Evolutionary conservation across 306 rosid genomes (phyloP).

Genomic region (Castanea mollissima): DNA sequence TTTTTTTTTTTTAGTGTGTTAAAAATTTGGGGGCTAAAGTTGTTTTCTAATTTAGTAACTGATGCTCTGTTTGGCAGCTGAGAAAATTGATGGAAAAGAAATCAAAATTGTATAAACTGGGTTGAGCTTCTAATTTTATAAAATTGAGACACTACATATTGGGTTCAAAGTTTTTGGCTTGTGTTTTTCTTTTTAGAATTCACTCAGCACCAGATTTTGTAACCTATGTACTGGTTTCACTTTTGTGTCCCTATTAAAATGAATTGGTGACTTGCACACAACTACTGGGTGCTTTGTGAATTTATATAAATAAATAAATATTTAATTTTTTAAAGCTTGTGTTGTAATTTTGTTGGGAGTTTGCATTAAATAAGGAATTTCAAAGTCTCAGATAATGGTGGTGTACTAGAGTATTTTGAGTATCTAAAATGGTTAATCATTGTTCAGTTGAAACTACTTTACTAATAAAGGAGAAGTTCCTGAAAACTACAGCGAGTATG

Average conservation of each 20-base stretch:
- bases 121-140: background rate
- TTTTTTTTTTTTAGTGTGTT: background rate
- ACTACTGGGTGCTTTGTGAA: no score
- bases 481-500: no score
- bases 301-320: no score
- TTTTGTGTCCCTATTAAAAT: no score
- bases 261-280: no score
- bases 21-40: background rate
- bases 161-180: background rate
- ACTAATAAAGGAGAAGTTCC: no score
- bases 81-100: background rate
- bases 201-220: background rate
- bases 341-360: background rate
- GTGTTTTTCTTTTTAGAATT: background rate
- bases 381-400: background rate
- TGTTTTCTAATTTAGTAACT: background rate
- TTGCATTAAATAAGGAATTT: background rate
- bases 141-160: background rate
- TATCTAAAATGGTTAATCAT: background rate
- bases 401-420: background rate
- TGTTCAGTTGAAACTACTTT: background rate
- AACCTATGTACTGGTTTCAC: background rate
- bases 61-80: background rate
- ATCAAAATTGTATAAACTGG: background rate
- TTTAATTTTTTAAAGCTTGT: no score